These are phyloP conservation scores for Rhodosporidiobolus odoratus DNA, from an alignment of 768 basidiomycete genomes.

Conservation along the genomic window DNA sequence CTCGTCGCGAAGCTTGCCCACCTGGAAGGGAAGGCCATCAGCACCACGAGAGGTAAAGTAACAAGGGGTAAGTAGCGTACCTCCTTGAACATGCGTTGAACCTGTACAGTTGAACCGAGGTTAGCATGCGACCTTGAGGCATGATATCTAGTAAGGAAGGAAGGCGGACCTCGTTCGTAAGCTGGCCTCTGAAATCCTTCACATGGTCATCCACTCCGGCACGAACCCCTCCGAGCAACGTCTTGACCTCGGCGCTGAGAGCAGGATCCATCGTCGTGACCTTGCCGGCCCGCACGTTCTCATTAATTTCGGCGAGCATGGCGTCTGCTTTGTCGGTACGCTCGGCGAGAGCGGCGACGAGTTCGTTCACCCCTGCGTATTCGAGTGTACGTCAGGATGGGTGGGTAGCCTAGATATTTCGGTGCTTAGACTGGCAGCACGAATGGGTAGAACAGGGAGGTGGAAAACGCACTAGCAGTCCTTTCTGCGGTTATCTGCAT, in stretches of 20 bases:
- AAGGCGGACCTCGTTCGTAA: conserved; percentile 25
- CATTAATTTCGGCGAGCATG: conserved; percentile 2
- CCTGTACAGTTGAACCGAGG: background rate
- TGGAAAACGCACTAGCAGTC: conserved; percentile 11
- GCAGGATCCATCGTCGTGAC: conserved; percentile 29
- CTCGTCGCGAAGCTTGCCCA: conserved; percentile 35
- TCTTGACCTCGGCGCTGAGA: conserved; percentile 24
- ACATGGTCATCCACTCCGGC: conserved; percentile 29
- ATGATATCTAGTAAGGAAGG: background rate
- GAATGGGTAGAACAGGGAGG: background rate
- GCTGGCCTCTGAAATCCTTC: conserved; percentile 30
- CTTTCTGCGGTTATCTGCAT: conserved; percentile 2
- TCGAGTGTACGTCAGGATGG: background rate
- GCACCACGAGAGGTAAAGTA: background rate
- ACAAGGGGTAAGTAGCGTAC: background rate
- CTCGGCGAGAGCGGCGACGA: conserved; percentile 9
- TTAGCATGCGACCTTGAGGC: background rate
- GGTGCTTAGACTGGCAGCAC: background rate
- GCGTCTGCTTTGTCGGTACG: conserved; percentile 11
- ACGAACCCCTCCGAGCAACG: conserved; percentile 20
- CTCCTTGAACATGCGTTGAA: conserved; percentile 37
- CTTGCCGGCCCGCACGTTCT: conserved; percentile 15
- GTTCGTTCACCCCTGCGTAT: conserved; percentile 26
- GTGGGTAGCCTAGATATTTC: background rate
- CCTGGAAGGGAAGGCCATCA: background rate